Base-by-base conservation (phyloP, 2,329 filamentous ascomycete species). In the Talaromyces sp. region DNA sequence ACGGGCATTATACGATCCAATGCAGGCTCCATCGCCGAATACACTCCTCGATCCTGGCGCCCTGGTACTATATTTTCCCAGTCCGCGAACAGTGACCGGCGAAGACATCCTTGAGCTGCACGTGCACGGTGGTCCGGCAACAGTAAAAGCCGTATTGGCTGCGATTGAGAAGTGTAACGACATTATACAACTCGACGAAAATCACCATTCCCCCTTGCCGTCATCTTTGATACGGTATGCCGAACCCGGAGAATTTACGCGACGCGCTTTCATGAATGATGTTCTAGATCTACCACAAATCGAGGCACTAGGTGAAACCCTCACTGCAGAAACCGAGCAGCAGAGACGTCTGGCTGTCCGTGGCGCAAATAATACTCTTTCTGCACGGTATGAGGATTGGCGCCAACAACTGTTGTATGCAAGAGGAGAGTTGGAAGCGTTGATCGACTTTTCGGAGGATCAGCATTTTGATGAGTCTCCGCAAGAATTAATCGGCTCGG, bases 381-480 rank as follows among this genome's bases (percentile, higher is more conserved):
- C 91, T 0, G 83, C 84, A 66, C 87, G 88, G 19, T 99, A 99
- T 75, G 93, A 97, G 70, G 72, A 73, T 10, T 99, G 95, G 95
- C 87, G 94, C 31, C 81, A 86, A 68, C 83, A 88, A 69, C 80
- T 99, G 19, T 82, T 98, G 7, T 84, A 90, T 68, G 93, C 93
- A 10, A 87, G 95, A 1, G 95, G 92, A 10, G 93, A 98, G 79
- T 84, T 99, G 45, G 95, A 99, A 78, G 95, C 95, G 0, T 80
- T 99, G 70, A 98, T 99, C 67, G 95, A 99, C 78, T 99, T 99
- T 75, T 90, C 92, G 0, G 95, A 99, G 76, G 95, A 98, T 73
- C 94, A 99, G 78, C 91, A 98, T 79, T 96, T 99, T 73, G 93
- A 98, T 70, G 93, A 97, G 77, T 89, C 91, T 2, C 90, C 92